Conservation (phyloP, 2,329 filamentous ascomycete genomes). For the Phyllosticta citrichinensis region DNA sequence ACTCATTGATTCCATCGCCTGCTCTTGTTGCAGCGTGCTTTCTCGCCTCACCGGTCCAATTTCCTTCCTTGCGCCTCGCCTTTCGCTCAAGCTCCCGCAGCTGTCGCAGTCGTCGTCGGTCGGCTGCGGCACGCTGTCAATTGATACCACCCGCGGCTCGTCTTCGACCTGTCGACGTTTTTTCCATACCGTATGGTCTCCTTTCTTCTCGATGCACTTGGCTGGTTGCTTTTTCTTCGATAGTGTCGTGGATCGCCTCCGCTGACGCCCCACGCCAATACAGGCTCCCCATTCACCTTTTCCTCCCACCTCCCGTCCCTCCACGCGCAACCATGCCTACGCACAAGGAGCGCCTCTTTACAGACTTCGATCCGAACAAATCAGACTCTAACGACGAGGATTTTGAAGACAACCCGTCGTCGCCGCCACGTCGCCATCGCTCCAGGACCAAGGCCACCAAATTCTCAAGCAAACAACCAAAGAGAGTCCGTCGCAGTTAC, state of each 20-base stretch:
- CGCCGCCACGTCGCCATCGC: slow-evolving; percentile 1
- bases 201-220: no score
- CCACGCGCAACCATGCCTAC: slow-evolving; percentile 20
- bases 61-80: background rate
- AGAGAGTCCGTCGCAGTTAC: slow-evolving; percentile 26
- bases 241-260: background rate
- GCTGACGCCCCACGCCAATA: background rate
- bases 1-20: background rate
- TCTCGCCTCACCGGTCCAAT: background rate
- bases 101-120: slow-evolving; percentile 3
- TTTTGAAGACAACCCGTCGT: slow-evolving; percentile 16
- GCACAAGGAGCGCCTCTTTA: slow-evolving; percentile 29
- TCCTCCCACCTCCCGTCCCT: background rate
- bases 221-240: background rate
- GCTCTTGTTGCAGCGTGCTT: background rate
- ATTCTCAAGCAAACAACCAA: slow-evolving; percentile 21
- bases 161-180: background rate
- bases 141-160: background rate
- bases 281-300: background rate
- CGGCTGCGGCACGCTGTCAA: background rate
- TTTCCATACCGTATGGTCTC: background rate
- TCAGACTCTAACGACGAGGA: slow-evolving; percentile 30
- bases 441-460: slow-evolving; percentile 22
- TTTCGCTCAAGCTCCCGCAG: slow-evolving; percentile 2
- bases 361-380: slow-evolving; percentile 27